These are phyloP conservation scores for Rhodomyrtus tomentosa DNA, from an alignment of 345 rosid species.

Conservation along the genomic window DNA sequence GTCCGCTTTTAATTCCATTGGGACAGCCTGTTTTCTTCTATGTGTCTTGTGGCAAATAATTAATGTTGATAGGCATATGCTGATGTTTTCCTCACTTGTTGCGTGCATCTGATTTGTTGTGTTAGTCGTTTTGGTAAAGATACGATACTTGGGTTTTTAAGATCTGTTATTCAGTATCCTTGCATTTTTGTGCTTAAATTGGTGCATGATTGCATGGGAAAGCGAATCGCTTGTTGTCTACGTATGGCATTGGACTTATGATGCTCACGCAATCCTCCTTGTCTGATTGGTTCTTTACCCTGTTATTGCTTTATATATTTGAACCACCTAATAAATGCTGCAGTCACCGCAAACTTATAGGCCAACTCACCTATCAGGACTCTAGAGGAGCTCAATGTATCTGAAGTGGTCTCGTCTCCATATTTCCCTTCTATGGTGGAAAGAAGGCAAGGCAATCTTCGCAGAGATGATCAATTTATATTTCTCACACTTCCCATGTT, in stretches of 20 bases:
- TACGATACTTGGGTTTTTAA: neutral
- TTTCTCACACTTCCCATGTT: conserved; percentile 10
- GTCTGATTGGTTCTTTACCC: neutral
- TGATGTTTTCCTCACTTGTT: neutral
- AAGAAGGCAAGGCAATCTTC: conserved; percentile 17
- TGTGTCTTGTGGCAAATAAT: neutral
- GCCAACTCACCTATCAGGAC: conserved; percentile 77
- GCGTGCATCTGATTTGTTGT: neutral
- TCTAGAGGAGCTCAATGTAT: conserved; percentile 61
- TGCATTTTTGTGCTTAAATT: neutral
- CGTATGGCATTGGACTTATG: neutral
- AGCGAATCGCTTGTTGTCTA: neutral
- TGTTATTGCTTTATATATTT: neutral
- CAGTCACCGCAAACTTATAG: conserved; percentile 17
- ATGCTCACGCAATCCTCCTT: neutral
- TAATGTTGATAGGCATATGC: neutral
- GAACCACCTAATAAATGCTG: neutral
- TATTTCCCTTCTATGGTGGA: conserved; percentile 49
- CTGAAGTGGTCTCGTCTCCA: conserved; percentile 53
- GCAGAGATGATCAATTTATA: conserved; percentile 11
- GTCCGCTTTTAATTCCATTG: neutral
- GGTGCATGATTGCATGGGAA: neutral
- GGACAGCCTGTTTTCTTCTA: neutral
- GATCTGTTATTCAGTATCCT: neutral
- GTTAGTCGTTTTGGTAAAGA: neutral